Percentiles rank a stretch among this genome's conserved stretches.
Conservation (phyloP, 2,329 filamentous ascomycete genomes). For the Ambrosiella beaveri region DNA sequence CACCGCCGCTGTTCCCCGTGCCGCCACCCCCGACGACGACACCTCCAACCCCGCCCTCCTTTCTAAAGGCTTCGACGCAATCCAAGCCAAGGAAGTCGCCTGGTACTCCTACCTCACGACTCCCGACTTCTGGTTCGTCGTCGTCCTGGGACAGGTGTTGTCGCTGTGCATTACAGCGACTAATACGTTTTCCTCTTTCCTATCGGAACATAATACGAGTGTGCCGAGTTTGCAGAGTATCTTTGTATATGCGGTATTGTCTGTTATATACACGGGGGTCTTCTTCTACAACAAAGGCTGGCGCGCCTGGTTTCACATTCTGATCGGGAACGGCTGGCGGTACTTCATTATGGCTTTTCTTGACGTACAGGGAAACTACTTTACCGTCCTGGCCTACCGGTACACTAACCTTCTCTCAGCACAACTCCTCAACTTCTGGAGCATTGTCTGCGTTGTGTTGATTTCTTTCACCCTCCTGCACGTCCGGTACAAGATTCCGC, state of each 20-base stretch:
- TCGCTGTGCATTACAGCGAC: slow-evolving; percentile 82
- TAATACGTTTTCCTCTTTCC: slow-evolving; percentile 73
- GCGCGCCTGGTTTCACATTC: slow-evolving; percentile 46
- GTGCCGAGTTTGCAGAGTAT: slow-evolving; percentile 93
- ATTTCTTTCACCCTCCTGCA: slow-evolving; percentile 67
- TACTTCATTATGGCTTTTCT: slow-evolving; percentile 85
- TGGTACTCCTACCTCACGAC: slow-evolving; percentile 68
- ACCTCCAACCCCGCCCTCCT: slow-evolving; percentile 25
- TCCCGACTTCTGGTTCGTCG: slow-evolving; percentile 71
- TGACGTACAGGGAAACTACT: slow-evolving; percentile 96
- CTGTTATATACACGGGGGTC: slow-evolving; percentile 62
- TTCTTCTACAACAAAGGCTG: slow-evolving; percentile 67
- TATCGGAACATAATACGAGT: slow-evolving; percentile 46
- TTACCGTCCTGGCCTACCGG: slow-evolving; percentile 83
- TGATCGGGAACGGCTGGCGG: slow-evolving; percentile 68
- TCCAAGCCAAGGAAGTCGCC: slow-evolving; percentile 35
- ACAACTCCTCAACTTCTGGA: slow-evolving; percentile 97
- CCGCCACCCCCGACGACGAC: slow-evolving; percentile 15
- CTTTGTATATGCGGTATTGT: slow-evolving; percentile 82
- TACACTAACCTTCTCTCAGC: slow-evolving; percentile 85
- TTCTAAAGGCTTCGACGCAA: slow-evolving; percentile 29
- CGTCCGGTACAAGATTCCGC: slow-evolving; percentile 78
- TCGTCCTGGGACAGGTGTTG: slow-evolving; percentile 66
- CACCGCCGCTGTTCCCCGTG: neutral
- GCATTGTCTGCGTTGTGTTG: slow-evolving; percentile 79